Conservation (phyloP, 208 protist species). For the Trypanosoma congolense region DNA sequence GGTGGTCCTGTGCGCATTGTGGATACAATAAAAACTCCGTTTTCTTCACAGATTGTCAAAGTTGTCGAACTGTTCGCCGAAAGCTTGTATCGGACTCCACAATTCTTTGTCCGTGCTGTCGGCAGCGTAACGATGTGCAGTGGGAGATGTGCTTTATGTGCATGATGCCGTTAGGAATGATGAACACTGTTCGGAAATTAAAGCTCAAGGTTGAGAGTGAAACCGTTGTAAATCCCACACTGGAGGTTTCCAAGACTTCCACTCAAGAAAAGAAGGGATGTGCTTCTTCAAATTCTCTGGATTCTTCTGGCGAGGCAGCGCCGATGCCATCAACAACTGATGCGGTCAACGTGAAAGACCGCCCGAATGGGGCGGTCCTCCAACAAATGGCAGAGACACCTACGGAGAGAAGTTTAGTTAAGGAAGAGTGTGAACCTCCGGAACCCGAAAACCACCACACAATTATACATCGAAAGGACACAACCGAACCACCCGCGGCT, state of each 20-base stretch:
- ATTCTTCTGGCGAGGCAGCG: too few relatives aligned
- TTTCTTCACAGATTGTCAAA: constrained; percentile 44
- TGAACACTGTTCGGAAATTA: constrained; percentile 34
- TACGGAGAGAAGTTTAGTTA: too few relatives aligned
- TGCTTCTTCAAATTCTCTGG: too few relatives aligned
- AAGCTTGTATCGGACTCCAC: constrained; percentile 37
- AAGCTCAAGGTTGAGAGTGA: not conserved
- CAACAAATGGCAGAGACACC: too few relatives aligned
- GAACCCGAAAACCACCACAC: too few relatives aligned
- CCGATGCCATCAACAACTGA: too few relatives aligned
- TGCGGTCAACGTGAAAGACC: too few relatives aligned
- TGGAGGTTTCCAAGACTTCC: not conserved
- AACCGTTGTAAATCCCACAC: not conserved
- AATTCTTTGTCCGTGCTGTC: constrained; percentile 38
- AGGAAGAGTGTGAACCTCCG: too few relatives aligned
- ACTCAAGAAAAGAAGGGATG: not conserved
- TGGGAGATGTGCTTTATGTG: constrained; percentile 75
- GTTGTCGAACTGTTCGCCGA: constrained; percentile 29
- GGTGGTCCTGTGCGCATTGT: constrained; percentile 58
- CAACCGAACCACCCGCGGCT: not conserved
- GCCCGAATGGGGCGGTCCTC: too few relatives aligned
- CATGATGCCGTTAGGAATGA: constrained; percentile 24
- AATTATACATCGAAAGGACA: too few relatives aligned
- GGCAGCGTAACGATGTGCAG: constrained; percentile 57
- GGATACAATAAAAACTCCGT: constrained; percentile 26